A percentile compares a stretch with the other conserved stretches of the same genome.
Evolutionary conservation across 1,284 basidiomycete genomes (phyloP).

Genomic region (Trichosporon sp.): DNA sequence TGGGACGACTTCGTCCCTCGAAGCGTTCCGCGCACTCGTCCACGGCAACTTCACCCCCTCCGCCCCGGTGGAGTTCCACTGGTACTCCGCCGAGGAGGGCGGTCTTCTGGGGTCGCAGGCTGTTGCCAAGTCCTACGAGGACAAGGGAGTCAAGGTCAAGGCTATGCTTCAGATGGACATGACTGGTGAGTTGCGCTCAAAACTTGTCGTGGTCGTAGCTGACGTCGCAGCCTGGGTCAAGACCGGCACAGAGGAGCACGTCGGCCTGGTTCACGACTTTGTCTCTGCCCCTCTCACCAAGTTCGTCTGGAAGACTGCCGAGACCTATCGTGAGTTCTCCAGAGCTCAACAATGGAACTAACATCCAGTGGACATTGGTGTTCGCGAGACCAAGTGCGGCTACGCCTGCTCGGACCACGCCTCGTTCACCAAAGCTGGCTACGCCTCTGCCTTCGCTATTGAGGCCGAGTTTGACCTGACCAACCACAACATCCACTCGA

Average conservation of each 20-base stretch:
- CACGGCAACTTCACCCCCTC: conserved; percentile 74
- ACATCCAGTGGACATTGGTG: conserved; percentile 50
- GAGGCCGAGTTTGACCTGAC: conserved; percentile 58
- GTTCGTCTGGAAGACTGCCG: conserved; percentile 71
- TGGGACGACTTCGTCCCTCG: conserved; percentile 88
- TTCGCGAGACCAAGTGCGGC: conserved; percentile 69
- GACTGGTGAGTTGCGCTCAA: conserved; percentile 45
- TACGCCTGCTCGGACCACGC: conserved; percentile 88
- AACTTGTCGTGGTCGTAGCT: conserved; percentile 41
- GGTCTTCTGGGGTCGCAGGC: conserved; percentile 95
- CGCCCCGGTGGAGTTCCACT: conserved; percentile 85
- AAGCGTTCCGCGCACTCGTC: conserved; percentile 81
- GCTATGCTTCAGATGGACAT: conserved; percentile 91
- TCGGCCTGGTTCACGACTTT: conserved; percentile 89
- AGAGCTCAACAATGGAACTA: neutral
- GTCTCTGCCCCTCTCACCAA: conserved; percentile 70
- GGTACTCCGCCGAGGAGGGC: conserved; percentile 92
- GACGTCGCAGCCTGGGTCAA: conserved; percentile 77
- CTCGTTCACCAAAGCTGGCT: conserved; percentile 82
- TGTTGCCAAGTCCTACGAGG: conserved; percentile 76
- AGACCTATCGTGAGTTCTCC: conserved; percentile 64
- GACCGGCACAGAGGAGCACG: conserved; percentile 77
- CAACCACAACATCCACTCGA: conserved; percentile 80
- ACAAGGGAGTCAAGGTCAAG: conserved; percentile 67
- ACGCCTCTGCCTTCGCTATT: conserved; percentile 76